Evolutionary conservation across 805 yeast genomes (phyloP).

Genomic region (Wickerhamiella sorbophila): DNA sequence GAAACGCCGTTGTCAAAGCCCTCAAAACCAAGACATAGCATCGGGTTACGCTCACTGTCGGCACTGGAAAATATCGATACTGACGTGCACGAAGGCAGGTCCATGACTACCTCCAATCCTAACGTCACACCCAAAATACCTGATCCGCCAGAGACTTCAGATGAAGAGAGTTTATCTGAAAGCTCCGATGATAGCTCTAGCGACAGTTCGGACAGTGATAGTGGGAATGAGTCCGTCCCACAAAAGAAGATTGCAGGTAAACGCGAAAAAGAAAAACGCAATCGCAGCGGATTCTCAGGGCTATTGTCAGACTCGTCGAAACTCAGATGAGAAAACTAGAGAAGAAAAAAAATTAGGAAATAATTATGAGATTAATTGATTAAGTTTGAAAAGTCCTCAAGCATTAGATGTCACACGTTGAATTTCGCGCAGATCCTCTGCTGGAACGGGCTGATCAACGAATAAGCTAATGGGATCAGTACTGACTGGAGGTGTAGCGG

Average conservation of each 20-base stretch:
- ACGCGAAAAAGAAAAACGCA: background rate
- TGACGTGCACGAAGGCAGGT: slow-evolving; percentile 3
- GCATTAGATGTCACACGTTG: background rate
- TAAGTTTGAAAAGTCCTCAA: background rate
- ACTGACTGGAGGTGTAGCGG: background rate
- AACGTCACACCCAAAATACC: too few relatives aligned
- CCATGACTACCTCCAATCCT: background rate
- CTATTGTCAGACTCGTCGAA: background rate
- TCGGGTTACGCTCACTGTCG: too few relatives aligned
- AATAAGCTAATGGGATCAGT: background rate
- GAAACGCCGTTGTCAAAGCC: too few relatives aligned
- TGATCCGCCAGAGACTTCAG: too few relatives aligned
- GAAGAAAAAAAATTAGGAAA: too few relatives aligned
- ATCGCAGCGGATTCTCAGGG: background rate
- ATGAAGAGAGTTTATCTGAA: too few relatives aligned
- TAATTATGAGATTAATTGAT: too few relatives aligned
- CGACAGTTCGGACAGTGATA: too few relatives aligned
- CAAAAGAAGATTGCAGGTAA: background rate
- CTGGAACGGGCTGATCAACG: background rate
- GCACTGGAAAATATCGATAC: background rate
- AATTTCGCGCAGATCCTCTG: background rate
- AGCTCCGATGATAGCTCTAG: background rate
- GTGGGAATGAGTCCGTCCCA: background rate
- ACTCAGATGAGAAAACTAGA: background rate
- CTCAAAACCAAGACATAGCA: too few relatives aligned